Evolutionary conservation across 495 filamentous ascomycete genomes (phyloP).

Genomic region (Penicillium robsamsonii): DNA sequence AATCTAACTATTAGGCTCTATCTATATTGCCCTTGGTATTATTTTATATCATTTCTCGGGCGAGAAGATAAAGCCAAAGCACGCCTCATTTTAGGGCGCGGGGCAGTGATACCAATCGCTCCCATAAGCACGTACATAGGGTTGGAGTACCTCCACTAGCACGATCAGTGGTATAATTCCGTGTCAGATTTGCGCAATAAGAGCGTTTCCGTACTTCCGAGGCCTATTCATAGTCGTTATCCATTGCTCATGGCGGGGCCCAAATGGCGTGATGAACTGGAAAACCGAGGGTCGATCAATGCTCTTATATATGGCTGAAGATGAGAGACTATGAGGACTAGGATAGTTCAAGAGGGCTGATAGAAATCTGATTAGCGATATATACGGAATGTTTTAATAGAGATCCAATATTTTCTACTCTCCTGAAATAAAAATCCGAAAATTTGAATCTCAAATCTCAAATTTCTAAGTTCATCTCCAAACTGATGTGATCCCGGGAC

Average conservation of each 20-base stretch:
- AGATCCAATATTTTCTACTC: background rate
- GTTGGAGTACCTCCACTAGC: conserved; percentile 16
- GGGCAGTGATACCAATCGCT: conserved; percentile 20
- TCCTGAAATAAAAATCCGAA: background rate
- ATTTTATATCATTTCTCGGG: conserved; percentile 21
- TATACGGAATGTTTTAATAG: background rate
- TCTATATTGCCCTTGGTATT: conserved; percentile 18
- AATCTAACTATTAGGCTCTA: conserved; percentile 4
- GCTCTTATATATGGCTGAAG: background rate
- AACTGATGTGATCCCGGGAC: conserved; percentile 28
- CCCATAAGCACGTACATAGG: conserved; percentile 21
- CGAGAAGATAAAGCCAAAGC: conserved; percentile 24
- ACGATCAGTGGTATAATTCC: conserved; percentile 6
- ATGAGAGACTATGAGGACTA: background rate
- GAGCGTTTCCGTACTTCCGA: conserved; percentile 9
- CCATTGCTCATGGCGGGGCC: conserved; percentile 42
- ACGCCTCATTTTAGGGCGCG: conserved; percentile 16
- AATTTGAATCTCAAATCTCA: background rate
- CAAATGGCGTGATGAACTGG: conserved; percentile 36
- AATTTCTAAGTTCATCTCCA: background rate
- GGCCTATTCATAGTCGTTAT: background rate
- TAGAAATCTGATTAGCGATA: background rate
- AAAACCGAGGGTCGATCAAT: background rate
- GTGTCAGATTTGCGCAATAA: conserved; percentile 12
- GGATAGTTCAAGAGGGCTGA: background rate